phyloP scores from a whole-genome alignment of 2,329 filamentous ascomycete genomes.

The Fusarium foetens region DNA sequence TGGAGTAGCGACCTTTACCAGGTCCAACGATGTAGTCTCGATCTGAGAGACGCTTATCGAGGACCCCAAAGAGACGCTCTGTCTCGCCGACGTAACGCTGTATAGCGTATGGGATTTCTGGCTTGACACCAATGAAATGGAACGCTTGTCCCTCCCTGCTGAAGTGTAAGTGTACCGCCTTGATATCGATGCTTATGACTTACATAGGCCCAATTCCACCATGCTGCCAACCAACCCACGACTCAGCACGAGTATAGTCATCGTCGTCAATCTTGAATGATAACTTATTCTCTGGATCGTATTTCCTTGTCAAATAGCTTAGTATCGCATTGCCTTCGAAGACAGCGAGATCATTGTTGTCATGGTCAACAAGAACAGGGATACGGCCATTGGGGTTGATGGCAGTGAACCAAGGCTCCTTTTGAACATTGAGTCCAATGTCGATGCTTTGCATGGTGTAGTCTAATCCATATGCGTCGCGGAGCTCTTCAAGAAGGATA shows the following conservation, averaged over 20 bases:
- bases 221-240: slow-evolving; percentile 76
- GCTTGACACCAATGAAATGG: slow-evolving; percentile 75
- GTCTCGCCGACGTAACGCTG: slow-evolving; percentile 82
- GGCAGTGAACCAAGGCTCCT: slow-evolving; percentile 73
- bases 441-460: slow-evolving; percentile 70
- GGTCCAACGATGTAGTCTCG: slow-evolving; percentile 66
- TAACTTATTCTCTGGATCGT: slow-evolving; percentile 67
- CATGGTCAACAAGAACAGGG: slow-evolving; percentile 73
- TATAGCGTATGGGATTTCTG: slow-evolving; percentile 75
- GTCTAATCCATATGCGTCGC: slow-evolving; percentile 69
- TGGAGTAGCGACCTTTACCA: slow-evolving; percentile 65
- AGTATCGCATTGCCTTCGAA: slow-evolving; percentile 82
- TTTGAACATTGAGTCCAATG: slow-evolving; percentile 71
- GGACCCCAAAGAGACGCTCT: slow-evolving; percentile 76
- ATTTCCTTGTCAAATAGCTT: slow-evolving; percentile 76
- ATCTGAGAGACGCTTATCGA: slow-evolving; percentile 70
- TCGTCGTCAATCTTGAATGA: slow-evolving; percentile 53
- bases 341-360: slow-evolving; percentile 68
- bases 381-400: slow-evolving; percentile 73
- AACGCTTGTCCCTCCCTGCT: slow-evolving; percentile 78
- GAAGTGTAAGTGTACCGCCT: slow-evolving; percentile 24
- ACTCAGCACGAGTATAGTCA: slow-evolving; percentile 49
- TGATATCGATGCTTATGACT: neutral
- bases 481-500: slow-evolving; percentile 73
- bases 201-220: slow-evolving; percentile 75